Base-by-base conservation (phyloP, 768 basidiomycete genomes). In the Amanita pallidorosea region DNA sequence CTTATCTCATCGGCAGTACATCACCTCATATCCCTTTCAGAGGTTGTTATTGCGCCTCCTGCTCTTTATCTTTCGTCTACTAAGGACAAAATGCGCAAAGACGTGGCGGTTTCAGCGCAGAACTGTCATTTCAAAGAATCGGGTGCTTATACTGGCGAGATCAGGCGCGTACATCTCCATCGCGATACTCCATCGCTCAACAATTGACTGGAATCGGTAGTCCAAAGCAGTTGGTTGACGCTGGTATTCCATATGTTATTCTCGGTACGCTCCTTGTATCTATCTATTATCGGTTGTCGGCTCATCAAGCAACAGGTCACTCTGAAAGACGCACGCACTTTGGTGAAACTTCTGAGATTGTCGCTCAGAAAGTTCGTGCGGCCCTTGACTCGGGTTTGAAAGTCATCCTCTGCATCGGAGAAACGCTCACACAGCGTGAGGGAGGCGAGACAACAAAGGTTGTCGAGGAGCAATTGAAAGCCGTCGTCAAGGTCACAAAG, bases 131-230 rank as follows among this genome's bases (percentile, higher is more conserved):
- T 76, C 64, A 85, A 92, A 67, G 63, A 76, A 11, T 80, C 79
- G 18, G 95, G 95, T 46, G 95, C 95, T 9, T 99, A 83, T 72
- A 98, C 96, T 11, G 96, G 96, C 53, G 96, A 99, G 70, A 89
- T 89, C 71, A 95, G 93, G 89, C 85, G 47, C 35, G 73, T 61
- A 9, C 9, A 43, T 7, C 9, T 37, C 8, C 38, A 36, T 34
- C 27, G 22, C 20, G 37, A 47, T 22, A 56, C 33, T 25, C n/a
- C 27, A 34, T 41, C 45, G 36, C 7, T 17, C 15, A 47, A 22
- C 56, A 92, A 15, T 36, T 47, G 33, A 47, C 23, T 22, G 12
- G 2, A 13, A 27, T 25, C 36, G 5, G 20, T 35, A 47, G 91
- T 60, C 81, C 94, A 1, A 62, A 73, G 2, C 94, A 97, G 68